Evolutionary conservation across 306 rosid genomes (phyloP).

Genomic region (Oemleria cerasiformis): DNA sequence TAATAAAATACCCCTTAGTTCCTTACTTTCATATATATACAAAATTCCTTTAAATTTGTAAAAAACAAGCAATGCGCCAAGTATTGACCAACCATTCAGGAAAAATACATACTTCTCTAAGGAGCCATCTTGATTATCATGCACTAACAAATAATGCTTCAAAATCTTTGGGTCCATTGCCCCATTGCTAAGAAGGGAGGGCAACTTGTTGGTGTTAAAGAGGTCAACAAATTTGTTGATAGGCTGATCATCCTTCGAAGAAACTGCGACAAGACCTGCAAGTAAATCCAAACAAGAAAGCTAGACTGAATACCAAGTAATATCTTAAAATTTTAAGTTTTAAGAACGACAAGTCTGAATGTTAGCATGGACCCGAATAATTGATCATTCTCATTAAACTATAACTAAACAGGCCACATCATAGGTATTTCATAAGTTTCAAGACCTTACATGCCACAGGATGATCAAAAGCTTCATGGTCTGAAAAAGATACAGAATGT

Average conservation of each 20-base stretch:
- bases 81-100: background rate
- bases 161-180: slow-evolving; percentile 90
- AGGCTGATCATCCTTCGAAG: slow-evolving; percentile 90
- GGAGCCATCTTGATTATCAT: slow-evolving; percentile 83
- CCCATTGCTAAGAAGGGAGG: slow-evolving; percentile 82
- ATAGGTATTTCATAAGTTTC: slow-evolving; percentile 20
- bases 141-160: slow-evolving; percentile 86
- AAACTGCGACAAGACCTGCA: slow-evolving; percentile 90
- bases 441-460: slow-evolving; percentile 90
- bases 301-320: background rate
- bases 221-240: slow-evolving; percentile 76
- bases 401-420: slow-evolving; percentile 11
- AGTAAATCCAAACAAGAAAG: slow-evolving; percentile 25
- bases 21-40: background rate
- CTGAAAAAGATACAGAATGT: slow-evolving; percentile 76
- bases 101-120: slow-evolving; percentile 61
- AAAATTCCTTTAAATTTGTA: background rate
- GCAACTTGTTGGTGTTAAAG: slow-evolving; percentile 69
- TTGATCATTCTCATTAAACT: slow-evolving; percentile 8
- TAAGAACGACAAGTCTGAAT: slow-evolving; percentile 5
- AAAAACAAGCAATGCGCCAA: background rate
- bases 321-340: background rate
- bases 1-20: background rate
- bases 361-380: slow-evolving; percentile 1
- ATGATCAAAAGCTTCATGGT: slow-evolving; percentile 98